Evolutionary conservation across 371 early-diverging fungal species (phyloP).

Genomic region (Actinomortierella wolfii): DNA sequence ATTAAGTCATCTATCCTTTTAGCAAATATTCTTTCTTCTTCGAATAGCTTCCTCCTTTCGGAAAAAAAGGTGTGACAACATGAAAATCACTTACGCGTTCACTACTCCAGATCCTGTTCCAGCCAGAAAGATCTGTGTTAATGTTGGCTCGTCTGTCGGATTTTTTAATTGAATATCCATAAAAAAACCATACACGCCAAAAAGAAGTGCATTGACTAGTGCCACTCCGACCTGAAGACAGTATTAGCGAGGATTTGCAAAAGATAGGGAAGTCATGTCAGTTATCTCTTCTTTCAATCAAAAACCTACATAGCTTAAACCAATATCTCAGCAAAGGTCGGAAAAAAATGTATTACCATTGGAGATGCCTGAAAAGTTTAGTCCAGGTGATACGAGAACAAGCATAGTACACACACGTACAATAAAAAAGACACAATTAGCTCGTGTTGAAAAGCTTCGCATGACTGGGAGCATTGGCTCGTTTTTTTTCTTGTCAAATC

Average conservation of each 20-base stretch:
- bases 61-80: background rate
- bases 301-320: too few relatives aligned
- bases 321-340: background rate
- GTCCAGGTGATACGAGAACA: background rate
- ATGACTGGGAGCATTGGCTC: too few relatives aligned
- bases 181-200: conserved; percentile 66
- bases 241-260: conserved; percentile 5
- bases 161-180: conserved; percentile 54
- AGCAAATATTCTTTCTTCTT: conserved; percentile 3
- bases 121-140: conserved; percentile 60
- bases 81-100: conserved; percentile 52
- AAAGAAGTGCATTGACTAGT: conserved; percentile 66
- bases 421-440: too few relatives aligned
- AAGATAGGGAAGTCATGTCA: background rate
- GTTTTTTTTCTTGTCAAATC: too few relatives aligned
- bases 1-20: too few relatives aligned
- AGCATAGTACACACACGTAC: background rate
- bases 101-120: conserved; percentile 68
- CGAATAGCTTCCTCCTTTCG: background rate
- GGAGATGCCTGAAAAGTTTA: conserved; percentile 51
- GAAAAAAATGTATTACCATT: conserved; percentile 46
- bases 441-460: too few relatives aligned
- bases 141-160: conserved; percentile 32
- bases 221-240: conserved; percentile 69
- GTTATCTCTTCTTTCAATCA: background rate